Evolutionary conservation across 1,284 basidiomycete species (phyloP).

Genomic region (Moniliella sp.): DNA sequence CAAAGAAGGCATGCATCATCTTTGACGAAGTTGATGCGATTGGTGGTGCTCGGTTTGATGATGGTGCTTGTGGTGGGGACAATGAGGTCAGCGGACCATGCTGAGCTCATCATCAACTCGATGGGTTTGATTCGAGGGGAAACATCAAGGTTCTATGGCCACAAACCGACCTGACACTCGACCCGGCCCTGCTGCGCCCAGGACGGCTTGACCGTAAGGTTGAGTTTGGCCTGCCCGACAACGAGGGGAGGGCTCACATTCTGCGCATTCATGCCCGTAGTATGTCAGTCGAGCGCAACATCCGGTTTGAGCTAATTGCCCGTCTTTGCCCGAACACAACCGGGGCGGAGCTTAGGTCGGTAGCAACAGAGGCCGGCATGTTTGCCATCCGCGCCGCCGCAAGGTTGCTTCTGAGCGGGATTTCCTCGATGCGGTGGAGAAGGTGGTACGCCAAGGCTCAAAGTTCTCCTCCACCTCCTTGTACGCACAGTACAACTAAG

Average conservation of each 20-base stretch:
- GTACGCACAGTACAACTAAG: conserved; percentile 15
- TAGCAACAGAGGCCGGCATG: conserved; percentile 99
- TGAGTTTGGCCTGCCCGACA: conserved; percentile 85
- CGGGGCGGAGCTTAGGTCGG: conserved; percentile 82
- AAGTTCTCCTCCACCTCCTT: conserved; percentile 53
- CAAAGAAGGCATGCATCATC: conserved; percentile 97
- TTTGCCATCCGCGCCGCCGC: conserved; percentile 90
- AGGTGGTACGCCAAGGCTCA: conserved; percentile 87
- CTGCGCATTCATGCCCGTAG: conserved; percentile 80
- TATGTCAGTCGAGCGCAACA: conserved; percentile 91
- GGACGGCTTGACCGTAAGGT: conserved; percentile 86
- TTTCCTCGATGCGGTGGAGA: conserved; percentile 91
- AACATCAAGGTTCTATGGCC: conserved; percentile 99
- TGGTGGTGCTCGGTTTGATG: conserved; percentile 92
- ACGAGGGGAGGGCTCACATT: conserved; percentile 87
- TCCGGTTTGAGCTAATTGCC: conserved; percentile 90
- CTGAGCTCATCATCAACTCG: conserved; percentile 92
- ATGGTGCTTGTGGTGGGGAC: conserved; percentile 93
- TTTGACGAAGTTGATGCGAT: conserved; percentile 98
- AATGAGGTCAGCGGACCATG: conserved; percentile 99
- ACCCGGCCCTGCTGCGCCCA: conserved; percentile 83
- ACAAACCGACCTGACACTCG: conserved; percentile 97
- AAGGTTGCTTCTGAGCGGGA: conserved; percentile 94
- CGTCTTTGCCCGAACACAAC: conserved; percentile 89
- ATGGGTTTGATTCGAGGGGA: conserved; percentile 94